These are phyloP conservation scores for Beauveria sp. DNA, from an alignment of 2,329 filamentous ascomycete species.

Conservation along the genomic window DNA sequence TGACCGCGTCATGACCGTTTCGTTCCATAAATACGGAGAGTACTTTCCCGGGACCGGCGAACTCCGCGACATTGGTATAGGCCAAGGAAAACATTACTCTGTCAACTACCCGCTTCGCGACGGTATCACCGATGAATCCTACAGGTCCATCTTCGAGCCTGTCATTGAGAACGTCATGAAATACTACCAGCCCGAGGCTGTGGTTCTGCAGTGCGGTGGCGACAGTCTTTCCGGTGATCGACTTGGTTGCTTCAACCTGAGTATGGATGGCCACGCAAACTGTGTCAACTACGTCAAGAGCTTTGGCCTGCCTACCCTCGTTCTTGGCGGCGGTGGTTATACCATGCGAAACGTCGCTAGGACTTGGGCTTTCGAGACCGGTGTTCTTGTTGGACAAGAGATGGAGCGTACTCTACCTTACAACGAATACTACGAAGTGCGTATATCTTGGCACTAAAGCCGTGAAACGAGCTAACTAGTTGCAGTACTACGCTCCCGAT, in stretches of 20 bases:
- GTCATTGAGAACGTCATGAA: slow-evolving; percentile 81
- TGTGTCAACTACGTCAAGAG: slow-evolving; percentile 89
- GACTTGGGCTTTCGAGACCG: slow-evolving; percentile 96
- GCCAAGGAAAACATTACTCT: slow-evolving; percentile 79
- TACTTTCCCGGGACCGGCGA: slow-evolving; percentile 93
- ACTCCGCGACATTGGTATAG: slow-evolving; percentile 77
- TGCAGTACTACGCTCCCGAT: slow-evolving; percentile 81
- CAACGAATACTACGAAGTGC: slow-evolving; percentile 86
- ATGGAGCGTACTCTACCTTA: slow-evolving; percentile 82
- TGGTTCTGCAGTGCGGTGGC: slow-evolving; percentile 92
- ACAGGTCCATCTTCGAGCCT: slow-evolving; percentile 86
- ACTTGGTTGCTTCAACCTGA: slow-evolving; percentile 93
- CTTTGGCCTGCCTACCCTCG: slow-evolving; percentile 77
- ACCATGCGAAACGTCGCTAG: slow-evolving; percentile 95
- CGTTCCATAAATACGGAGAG: slow-evolving; percentile 94
- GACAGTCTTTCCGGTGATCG: slow-evolving; percentile 92
- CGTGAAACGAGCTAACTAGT: slow-evolving; percentile 16
- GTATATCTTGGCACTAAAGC: slow-evolving; percentile 35
- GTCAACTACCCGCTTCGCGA: slow-evolving; percentile 89
- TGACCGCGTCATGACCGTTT: slow-evolving; percentile 86
- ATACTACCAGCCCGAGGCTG: slow-evolving; percentile 81
- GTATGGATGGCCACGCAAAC: slow-evolving; percentile 90
- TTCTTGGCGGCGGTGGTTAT: slow-evolving; percentile 92
- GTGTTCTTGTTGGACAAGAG: slow-evolving; percentile 73
- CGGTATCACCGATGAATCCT: slow-evolving; percentile 82